Conservation (phyloP, 208 protist genomes). For the Crithidia fasciculata region DNA sequence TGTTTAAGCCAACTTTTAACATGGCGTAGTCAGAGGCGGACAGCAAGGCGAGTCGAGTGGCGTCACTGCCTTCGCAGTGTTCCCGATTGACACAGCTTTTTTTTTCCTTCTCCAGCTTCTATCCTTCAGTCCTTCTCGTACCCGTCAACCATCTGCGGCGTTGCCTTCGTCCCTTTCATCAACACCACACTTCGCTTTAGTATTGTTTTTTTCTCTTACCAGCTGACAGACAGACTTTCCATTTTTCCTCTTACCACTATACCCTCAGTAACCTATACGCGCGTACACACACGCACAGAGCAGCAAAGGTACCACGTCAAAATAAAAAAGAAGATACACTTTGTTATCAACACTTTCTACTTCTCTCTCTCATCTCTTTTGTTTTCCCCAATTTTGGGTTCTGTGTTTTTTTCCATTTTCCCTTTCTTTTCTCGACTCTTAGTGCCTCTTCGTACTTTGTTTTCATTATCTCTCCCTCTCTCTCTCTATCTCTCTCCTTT, state of each 20-base stretch:
- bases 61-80: too few relatives aligned
- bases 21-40: too few relatives aligned
- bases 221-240: not conserved
- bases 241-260: not conserved
- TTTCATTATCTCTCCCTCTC: slow-evolving; percentile 13
- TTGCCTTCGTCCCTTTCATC: too few relatives aligned
- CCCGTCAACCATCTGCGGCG: too few relatives aligned
- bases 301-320: not conserved
- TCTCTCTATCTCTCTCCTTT: slow-evolving; percentile 8
- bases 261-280: not conserved
- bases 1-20: too few relatives aligned
- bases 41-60: too few relatives aligned
- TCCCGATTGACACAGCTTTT: too few relatives aligned
- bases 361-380: not conserved
- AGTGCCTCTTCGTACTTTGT: not conserved
- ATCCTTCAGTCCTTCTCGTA: too few relatives aligned
- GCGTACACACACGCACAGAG: not conserved
- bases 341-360: not conserved
- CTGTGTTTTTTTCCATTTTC: slow-evolving; percentile 3
- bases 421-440: slow-evolving; percentile 1
- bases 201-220: not conserved
- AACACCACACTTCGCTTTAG: too few relatives aligned
- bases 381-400: not conserved
- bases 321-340: not conserved
- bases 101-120: too few relatives aligned